phyloP scores from a whole-genome alignment of 2,329 filamentous ascomycete species.

The Pyrenochaeta sp. region DNA sequence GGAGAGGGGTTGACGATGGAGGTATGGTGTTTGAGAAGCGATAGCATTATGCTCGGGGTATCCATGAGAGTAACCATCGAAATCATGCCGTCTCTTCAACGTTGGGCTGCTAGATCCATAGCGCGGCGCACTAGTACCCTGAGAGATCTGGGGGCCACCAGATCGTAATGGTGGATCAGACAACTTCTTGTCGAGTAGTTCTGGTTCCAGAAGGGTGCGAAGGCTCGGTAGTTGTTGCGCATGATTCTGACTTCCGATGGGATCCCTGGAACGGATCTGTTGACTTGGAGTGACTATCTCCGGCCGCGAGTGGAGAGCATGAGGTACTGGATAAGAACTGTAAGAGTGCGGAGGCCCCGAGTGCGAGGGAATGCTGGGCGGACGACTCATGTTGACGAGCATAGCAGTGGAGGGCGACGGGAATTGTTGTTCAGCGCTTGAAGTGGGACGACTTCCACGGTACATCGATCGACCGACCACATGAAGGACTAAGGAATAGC shows the following conservation, averaged over 20 bases:
- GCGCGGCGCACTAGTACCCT: slow-evolving; percentile 26
- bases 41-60: slow-evolving; percentile 36
- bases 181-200: slow-evolving; percentile 43
- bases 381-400: slow-evolving; percentile 78
- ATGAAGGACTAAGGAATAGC: slow-evolving; percentile 40
- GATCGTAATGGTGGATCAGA: slow-evolving; percentile 33
- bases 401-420: slow-evolving; percentile 35
- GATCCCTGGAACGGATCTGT: slow-evolving; percentile 33
- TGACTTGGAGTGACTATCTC: slow-evolving; percentile 34
- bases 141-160: slow-evolving; percentile 23
- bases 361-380: slow-evolving; percentile 87
- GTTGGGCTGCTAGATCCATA: slow-evolving; percentile 44
- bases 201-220: slow-evolving; percentile 46
- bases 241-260: slow-evolving; percentile 34
- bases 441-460: slow-evolving; percentile 41
- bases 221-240: slow-evolving; percentile 47
- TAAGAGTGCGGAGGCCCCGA: slow-evolving; percentile 40
- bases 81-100: slow-evolving; percentile 47
- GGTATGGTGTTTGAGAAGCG: slow-evolving; percentile 36
- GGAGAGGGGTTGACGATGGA: slow-evolving; percentile 33
- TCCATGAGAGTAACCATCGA: slow-evolving; percentile 38
- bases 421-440: slow-evolving; percentile 33
- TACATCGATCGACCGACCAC: slow-evolving; percentile 40
- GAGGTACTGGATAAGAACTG: slow-evolving; percentile 35
- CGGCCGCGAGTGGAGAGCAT: slow-evolving; percentile 35